A percentile compares a stretch with the other conserved stretches of the same genome.
phyloP scores from a whole-genome alignment of 2,329 filamentous ascomycete species.

The Ophiocordyceps unilateralis region DNA sequence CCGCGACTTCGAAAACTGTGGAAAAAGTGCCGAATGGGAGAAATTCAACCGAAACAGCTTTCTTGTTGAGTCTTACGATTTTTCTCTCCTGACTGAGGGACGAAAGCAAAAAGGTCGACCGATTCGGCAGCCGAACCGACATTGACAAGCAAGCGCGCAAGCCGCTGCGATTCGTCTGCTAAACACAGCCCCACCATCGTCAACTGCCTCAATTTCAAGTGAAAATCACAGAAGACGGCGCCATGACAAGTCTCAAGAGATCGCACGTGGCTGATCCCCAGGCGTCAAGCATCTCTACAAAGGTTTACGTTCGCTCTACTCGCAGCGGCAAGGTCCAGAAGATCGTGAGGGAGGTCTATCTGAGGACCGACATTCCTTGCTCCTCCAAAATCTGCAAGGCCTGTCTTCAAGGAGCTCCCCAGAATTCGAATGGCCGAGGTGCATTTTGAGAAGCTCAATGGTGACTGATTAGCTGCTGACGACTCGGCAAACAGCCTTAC shows the following conservation, averaged over 20 bases:
- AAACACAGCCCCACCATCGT: not conserved
- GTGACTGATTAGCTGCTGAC: constrained; percentile 2
- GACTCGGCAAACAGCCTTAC: constrained; percentile 35
- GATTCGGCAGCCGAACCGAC: no score
- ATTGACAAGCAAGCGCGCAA: no score
- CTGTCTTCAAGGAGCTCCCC: constrained; percentile 59
- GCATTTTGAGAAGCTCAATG: constrained; percentile 9
- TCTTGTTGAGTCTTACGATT: no score
- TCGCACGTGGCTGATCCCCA: constrained; percentile 31
- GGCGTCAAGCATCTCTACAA: constrained; percentile 72
- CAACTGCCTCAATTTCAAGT: no score
- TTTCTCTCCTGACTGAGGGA: no score
- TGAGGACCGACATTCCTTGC: constrained; percentile 92
- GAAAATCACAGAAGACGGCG: constrained; percentile 4
- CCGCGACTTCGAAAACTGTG: no score
- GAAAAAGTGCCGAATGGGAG: no score
- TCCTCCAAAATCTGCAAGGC: constrained; percentile 72
- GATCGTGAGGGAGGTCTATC: constrained; percentile 90
- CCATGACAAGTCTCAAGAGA: constrained; percentile 51
- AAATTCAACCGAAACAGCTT: no score
- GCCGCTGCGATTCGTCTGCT: no score
- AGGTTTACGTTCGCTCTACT: constrained; percentile 87
- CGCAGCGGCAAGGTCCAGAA: constrained; percentile 97
- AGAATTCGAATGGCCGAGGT: constrained; percentile 66
- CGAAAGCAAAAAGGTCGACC: no score